Conservation (phyloP, 2,329 filamentous ascomycete genomes). For the Alternaria arbusti region DNA sequence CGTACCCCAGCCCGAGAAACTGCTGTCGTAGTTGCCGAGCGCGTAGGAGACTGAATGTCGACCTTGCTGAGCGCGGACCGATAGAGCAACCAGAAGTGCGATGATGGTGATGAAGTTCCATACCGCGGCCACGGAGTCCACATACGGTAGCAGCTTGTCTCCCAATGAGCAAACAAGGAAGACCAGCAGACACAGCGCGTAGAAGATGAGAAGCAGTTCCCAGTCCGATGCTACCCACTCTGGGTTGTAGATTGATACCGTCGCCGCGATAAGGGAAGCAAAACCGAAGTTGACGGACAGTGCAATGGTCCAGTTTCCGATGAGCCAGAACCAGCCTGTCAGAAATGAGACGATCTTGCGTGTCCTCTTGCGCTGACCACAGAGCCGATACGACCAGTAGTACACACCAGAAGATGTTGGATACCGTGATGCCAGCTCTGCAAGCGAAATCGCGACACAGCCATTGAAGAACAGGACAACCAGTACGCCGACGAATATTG, state of each 20-base stretch:
- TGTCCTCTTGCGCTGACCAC: neutral
- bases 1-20: neutral
- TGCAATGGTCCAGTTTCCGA: conserved; percentile 17
- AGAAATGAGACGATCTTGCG: conserved; percentile 10
- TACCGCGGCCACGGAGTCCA: conserved; percentile 52
- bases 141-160: conserved; percentile 69
- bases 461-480: neutral
- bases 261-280: neutral
- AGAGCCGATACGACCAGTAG: conserved; percentile 14
- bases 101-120: conserved; percentile 17
- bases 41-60: neutral
- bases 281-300: conserved; percentile 15
- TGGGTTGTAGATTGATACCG: neutral
- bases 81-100: neutral
- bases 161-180: conserved; percentile 61
- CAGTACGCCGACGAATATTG: neutral
- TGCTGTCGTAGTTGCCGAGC: neutral
- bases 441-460: conserved; percentile 11
- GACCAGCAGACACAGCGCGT: neutral
- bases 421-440: conserved; percentile 13
- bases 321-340: conserved; percentile 16
- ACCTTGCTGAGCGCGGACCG: neutral
- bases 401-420: conserved; percentile 15
- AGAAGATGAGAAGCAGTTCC: neutral
- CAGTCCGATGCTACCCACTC: neutral